Base-by-base conservation (phyloP, 1,139 yeast species). In the Scheffersomyces illinoinensis region DNA sequence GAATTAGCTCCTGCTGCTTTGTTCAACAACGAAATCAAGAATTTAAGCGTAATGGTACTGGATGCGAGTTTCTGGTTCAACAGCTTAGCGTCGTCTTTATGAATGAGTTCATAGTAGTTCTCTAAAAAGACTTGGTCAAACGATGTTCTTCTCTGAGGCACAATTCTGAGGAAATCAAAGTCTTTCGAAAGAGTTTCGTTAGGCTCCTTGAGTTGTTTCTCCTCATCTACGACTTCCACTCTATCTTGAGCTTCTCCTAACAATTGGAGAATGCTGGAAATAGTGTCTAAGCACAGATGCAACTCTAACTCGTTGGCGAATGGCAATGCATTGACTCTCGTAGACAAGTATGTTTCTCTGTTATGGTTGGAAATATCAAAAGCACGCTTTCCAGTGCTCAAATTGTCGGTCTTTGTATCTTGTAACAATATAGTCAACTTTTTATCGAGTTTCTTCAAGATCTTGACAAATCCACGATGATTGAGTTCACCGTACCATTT, bases 401-500 rank as follows among this genome's bases (percentile, higher is more conserved):
- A 50, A 18, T 56, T 46, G 7, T 49, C 47, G 23, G 57, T 51
- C 21, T 48, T 47, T 47, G 62, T 61, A 46, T 65, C 67, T 52
- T 62, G 64, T 43, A 66, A 65, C 55, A 77, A 70, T 24, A 68
- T 67, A 4, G 68, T 63, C 58, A 89, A 81, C 71, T 92, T 92
- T 77, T 95, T 95, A 72, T 95, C 98, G 66, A 93, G 82, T 69
- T 93, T 93, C 76, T 95, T 95, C 70, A 95, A 79, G 64, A 95
- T 95, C 77, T 95, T 95, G 59, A 87, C 84, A 68, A 93, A 90
- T 0, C 97, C 99, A 62, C 95, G 88, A 71, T 90, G 92, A 76
- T 95, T 95, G 68, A 93, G 84, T 67, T 93, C 98, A 19, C 97
- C 96, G 72, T 86, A 95, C 97, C 98, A 93, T 71, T 89, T 89